Base-by-base conservation (phyloP, 2,329 filamentous ascomycete species). In the Colletotrichum magnum region DNA sequence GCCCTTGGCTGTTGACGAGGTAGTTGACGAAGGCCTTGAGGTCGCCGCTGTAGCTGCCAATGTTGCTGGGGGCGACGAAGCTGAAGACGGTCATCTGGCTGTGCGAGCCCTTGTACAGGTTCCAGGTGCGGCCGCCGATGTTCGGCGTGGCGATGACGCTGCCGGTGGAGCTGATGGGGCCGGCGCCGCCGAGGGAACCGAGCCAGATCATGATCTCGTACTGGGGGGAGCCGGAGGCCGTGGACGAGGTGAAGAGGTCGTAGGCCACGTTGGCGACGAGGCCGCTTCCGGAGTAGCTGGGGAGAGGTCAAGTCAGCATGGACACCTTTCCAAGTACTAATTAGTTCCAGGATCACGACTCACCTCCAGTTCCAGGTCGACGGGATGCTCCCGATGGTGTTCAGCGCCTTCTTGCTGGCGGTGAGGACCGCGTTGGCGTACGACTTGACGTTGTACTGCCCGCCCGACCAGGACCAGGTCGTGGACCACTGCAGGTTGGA, bases 141-240 rank as follows among this genome's bases (percentile, higher is more conserved):
- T 81, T 87, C 13, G 85, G 81, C 1, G 83, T 88, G 3, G 85
- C 87, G 71, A 90, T 82, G 6, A 87, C 72, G 47, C 80, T 83
- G 64, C 88, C 87, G 6, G 80, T 84, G 39, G 77, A 73, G 53
- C 59, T 62, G 64, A 90, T 90, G 45, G 89, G 88, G 0, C 86
- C 86, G 1, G 88, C 88, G 62, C 87, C 88, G 36, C 88, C 89
- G 54, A 88, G 80, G 3, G 85, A 83, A 2, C 82, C 85, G 53
- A 90, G 81, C 89, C 89, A 92, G 74, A 91, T 83, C 89, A 92
- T 91, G 77, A 91, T 84, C 79, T 91, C 89, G 76, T 89, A 90
- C 74, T 88, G 80, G 32, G 85, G 74, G 6, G 67, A 75, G 54
- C 77, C 77, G 1, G 84, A 79, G 12, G 82, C 81, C 13, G 84